Evolutionary conservation across 2,329 filamentous ascomycete genomes (phyloP).

Genomic region (Purpureocillium takamizusanense): DNA sequence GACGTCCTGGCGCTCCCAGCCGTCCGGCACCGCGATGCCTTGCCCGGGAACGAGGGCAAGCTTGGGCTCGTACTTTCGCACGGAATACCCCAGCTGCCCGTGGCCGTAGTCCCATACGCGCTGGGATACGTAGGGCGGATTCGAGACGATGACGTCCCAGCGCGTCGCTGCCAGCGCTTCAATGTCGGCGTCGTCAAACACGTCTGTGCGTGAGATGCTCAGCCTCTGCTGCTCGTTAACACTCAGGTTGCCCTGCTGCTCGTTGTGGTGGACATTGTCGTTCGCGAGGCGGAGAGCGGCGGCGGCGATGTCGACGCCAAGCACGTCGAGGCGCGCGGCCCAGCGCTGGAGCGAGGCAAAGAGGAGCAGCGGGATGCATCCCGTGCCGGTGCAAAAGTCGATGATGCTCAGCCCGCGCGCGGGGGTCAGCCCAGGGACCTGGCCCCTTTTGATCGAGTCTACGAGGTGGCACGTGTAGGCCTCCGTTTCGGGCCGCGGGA

Average conservation of each 20-base stretch:
- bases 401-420: conserved; percentile 47
- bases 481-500: conserved; percentile 74
- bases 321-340: conserved; percentile 36
- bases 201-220: conserved; percentile 36
- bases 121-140: conserved; percentile 83
- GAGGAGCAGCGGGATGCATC: conserved; percentile 77
- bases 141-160: conserved; percentile 68
- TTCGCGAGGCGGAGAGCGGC: conserved; percentile 56
- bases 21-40: conserved; percentile 16
- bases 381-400: conserved; percentile 85
- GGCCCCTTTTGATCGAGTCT: conserved; percentile 25
- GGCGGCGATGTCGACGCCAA: conserved; percentile 66
- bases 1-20: conserved; percentile 33
- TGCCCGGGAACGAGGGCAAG: conserved; percentile 60
- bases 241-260: conserved; percentile 12
- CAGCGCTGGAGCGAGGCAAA: conserved; percentile 47
- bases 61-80: conserved; percentile 72
- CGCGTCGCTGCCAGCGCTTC: conserved; percentile 9
- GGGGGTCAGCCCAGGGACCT: conserved; percentile 5
- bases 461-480: conserved; percentile 53
- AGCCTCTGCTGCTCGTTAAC: conserved; percentile 19
- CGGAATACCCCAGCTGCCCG: conserved; percentile 55
- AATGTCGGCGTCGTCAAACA: conserved; percentile 36
- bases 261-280: conserved; percentile 52
- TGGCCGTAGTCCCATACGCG: conserved; percentile 27